Evolutionary conservation across 768 basidiomycete species (phyloP), one percentile per base, ranked within the genome.

Genomic region (Tephrocybe sp.): DNA sequence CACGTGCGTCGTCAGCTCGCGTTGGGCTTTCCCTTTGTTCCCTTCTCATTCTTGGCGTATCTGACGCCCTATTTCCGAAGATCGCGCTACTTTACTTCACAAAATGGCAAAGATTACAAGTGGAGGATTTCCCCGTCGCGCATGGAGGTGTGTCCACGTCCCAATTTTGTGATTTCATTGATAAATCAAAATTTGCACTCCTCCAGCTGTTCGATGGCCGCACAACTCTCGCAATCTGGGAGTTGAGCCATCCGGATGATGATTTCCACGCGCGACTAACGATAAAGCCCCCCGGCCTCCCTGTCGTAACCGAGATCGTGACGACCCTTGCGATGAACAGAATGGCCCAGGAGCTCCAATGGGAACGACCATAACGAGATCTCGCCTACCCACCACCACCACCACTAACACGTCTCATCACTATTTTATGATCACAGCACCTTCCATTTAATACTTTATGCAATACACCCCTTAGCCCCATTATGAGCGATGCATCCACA

Each of bases 281-380:
- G 15, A 71, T 92, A 62, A 78, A 72, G 57, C 72, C 78, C 11
- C 67, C 78, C 25, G 84, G 79, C 37, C 75, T 90, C 48, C 66
- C 76, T 20, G 63, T 88, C 53, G 75, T 88, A 50, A 92, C 89
- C 8, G 90, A 92, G 65, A 81, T 92, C 58, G 65, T 91, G 58
- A 86, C 89, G 9, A 88, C 86, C 3, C 78, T 92, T 49, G 76
- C 79, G 44, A 73, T 92, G 44, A 88, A 88, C 63, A 83, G 86
- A 26, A 87, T 90, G 76, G 78, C 86, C 23, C 74, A 76, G 53
- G 69, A 72, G 21, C 64, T 88, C 26, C 73, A 73, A 49, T 90
- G 88, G 88, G 65, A 66, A 24, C 45, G 21, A 23, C 34, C 30
- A 24, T 43, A 48, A 34, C 39, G 21, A 21, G 21, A 50, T 37